These are phyloP conservation scores for Penicillium simplicissimum DNA, from an alignment of 495 filamentous ascomycete genomes.

Conservation along the genomic window DNA sequence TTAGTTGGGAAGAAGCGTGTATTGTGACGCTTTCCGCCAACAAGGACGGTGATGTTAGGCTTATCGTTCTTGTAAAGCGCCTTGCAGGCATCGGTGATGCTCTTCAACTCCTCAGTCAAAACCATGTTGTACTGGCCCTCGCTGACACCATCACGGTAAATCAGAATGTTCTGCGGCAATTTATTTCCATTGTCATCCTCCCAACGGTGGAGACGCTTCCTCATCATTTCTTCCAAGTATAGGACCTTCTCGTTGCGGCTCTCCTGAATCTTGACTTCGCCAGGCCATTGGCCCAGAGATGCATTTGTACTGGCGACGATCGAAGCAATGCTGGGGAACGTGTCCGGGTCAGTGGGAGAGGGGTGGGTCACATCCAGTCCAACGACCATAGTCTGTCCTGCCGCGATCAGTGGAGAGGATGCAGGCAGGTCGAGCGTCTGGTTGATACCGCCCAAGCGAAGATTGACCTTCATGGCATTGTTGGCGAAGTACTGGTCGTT, in stretches of 20 bases:
- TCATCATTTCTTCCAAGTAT: constrained; percentile 53
- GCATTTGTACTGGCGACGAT: constrained; percentile 71
- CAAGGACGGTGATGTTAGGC: constrained; percentile 46
- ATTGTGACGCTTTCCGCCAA: constrained; percentile 82
- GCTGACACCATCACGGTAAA: constrained; percentile 86
- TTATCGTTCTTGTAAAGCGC: constrained; percentile 41
- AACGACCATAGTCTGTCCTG: constrained; percentile 71
- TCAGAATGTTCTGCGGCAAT: constrained; percentile 67
- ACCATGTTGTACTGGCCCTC: constrained; percentile 72
- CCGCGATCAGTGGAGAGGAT: constrained; percentile 47
- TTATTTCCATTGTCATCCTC: constrained; percentile 42
- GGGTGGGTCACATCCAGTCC: constrained; percentile 89
- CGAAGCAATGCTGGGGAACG: constrained; percentile 67
- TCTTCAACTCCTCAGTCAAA: constrained; percentile 48
- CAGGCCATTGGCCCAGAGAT: constrained; percentile 65
- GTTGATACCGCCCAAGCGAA: constrained; percentile 77
- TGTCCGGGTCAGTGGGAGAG: constrained; percentile 57
- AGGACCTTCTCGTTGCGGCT: constrained; percentile 59
- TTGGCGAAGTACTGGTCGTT: constrained; percentile 65
- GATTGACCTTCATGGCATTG: constrained; percentile 73
- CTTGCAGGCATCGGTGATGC: constrained; percentile 57
- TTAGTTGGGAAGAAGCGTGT: constrained; percentile 75
- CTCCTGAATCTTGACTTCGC: constrained; percentile 58
- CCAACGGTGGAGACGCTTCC: constrained; percentile 60
- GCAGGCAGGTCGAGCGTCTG: constrained; percentile 53